Evolutionary conservation across 495 filamentous ascomycete species (phyloP), one percentile per base, ranked within the genome.

Genomic region (Penicillium chermesinum): DNA sequence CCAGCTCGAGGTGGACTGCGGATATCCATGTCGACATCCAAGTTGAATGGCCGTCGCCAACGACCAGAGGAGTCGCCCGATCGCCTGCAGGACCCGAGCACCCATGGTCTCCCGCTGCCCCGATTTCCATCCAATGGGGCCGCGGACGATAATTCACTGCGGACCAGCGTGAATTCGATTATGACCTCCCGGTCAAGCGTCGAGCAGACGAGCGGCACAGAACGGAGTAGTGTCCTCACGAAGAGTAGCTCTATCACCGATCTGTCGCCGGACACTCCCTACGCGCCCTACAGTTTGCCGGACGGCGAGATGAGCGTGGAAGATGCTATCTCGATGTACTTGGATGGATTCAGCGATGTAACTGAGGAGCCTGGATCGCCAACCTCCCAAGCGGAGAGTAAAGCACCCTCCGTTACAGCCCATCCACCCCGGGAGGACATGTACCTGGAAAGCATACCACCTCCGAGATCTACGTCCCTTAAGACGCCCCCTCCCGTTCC

Each of bases 261-360:
- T 46, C 59, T 70, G 7, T 87, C 79, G n/a, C 74, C 79, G 25
- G 75, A 88, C 40, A 74, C 69, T 21, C 75, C 70, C 49, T 72
- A 75, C 45, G 69, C 63, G n/a, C 69, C 74, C 46, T 77, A 75
- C 33, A 71, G 75, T 7, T 77, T 76, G 33, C 25, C 25, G 16
- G 85, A 88, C 47, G 85, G 81, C 48, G 83, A 80, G 3, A 85
- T 90, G 75, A 95, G 84, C 50, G 79, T 95, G 2, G 91, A 97
- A 54, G 91, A 96, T 71, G 85, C 88, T 7, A 93, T 96, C 67
- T 88, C 84, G 13, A 90, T 96, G 86, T 96, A 96, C 61, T 85
- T 87, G 45, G 81, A 85, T 53, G 89, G 90, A 0, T 91, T 93
- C 67, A 74, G 74, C 45, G 84, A 87, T 38, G 65, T 75, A 33